Evolutionary conservation across 306 rosid genomes (phyloP), one percentile per base, ranked within the genome.

Genomic region (Nissolia schottii): DNA sequence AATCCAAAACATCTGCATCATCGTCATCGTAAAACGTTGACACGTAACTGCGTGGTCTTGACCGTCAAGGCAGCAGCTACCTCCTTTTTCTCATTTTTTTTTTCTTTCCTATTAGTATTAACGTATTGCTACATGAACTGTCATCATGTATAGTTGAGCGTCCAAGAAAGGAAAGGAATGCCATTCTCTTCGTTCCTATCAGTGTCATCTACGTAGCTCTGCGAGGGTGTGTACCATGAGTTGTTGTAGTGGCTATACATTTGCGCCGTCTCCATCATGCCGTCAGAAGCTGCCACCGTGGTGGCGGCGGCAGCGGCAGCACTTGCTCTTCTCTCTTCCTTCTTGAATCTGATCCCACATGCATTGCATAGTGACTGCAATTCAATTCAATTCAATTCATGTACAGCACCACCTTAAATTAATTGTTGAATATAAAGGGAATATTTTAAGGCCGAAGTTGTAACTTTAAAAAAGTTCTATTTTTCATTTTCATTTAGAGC

Each of bases 271-370:
- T 88, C 93, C 68, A 81, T 66, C 0, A 41, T 54, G 0, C 83
- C 77, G 55, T 76, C 81, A 0, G 76, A 64, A 12, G 41, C 25
- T 0, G 60, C 69, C 1, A 71, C 76, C 0, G 82, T 56, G 6
- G 90, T 76, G 11, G 53, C 53, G 32, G 85, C 75, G 6, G 88
- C 79, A 0, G 88, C 85, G 0, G 89, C 87, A 0, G 92, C 92
- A 2, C 78, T 78, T 0, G 97, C 97, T 72, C 97, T 72, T 73
- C 99, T 78, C 68, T 94, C 99, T 78, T 91, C 96, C 72, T 94
- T 94, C 81, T 94, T 94, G 87, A 83, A 91, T 75, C 99, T 86
- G 35, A 94, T 94, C 81, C 99, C 99, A 74, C 99, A 94, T 14
- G 99, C 99, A 85, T 94, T 94, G 85, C 99, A 94, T 8, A 94